These are phyloP conservation scores for Cucumis melo DNA, from an alignment of 306 rosid species.

Conservation along the genomic window DNA sequence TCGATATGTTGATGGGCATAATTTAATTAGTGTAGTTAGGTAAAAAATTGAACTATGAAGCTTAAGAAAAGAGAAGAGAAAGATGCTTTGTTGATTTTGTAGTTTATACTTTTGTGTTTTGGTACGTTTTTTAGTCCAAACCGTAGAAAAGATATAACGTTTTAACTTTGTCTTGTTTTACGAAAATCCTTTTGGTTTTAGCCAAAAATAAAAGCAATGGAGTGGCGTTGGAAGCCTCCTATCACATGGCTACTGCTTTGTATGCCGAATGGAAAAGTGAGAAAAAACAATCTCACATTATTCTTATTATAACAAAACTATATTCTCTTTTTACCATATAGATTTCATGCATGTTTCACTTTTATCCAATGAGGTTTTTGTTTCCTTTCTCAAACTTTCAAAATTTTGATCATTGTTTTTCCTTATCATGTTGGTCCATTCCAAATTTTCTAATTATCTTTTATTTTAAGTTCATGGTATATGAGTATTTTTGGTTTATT, in stretches of 20 bases:
- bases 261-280: background rate
- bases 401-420: background rate
- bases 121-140: background rate
- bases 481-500: too few species aligned
- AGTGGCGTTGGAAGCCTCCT: background rate
- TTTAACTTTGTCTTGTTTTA: background rate
- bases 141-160: background rate
- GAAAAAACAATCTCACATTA: background rate
- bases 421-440: background rate
- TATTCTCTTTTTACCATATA: background rate
- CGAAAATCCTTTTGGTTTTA: background rate
- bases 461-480: too few species aligned
- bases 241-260: background rate
- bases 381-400: background rate
- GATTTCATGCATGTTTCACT: background rate
- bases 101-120: too few species aligned
- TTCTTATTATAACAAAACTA: background rate
- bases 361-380: background rate
- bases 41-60: too few species aligned
- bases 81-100: too few species aligned
- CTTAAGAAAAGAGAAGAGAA: too few species aligned
- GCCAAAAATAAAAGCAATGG: background rate
- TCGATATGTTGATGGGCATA: too few species aligned
- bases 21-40: too few species aligned
- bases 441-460: background rate